Conservation (phyloP, 208 protist genomes). For the Trypanosoma congolense region DNA sequence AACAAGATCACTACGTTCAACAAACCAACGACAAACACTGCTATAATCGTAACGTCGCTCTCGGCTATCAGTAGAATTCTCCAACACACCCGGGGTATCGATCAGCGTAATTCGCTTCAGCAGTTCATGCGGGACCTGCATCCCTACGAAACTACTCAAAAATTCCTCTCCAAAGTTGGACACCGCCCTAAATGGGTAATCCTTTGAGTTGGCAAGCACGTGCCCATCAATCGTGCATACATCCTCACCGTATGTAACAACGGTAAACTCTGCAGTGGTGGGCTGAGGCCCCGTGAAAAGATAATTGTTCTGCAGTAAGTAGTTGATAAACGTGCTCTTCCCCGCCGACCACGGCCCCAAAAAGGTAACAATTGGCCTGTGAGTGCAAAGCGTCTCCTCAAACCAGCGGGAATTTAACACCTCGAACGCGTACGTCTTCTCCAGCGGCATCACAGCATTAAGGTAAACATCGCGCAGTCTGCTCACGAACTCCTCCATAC, state of each 20-base stretch:
- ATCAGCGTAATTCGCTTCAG: conserved; percentile 77
- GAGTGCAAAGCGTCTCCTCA: conserved; percentile 56
- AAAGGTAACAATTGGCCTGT: conserved; percentile 60
- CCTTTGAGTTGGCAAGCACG: conserved; percentile 70
- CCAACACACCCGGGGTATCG: conserved; percentile 74
- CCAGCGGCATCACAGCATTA: conserved; percentile 51
- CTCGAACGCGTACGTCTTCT: conserved; percentile 69
- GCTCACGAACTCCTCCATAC: conserved; percentile 30
- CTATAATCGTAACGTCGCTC: conserved; percentile 67
- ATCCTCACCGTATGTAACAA: conserved; percentile 64
- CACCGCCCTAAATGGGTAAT: conserved; percentile 88
- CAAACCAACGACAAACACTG: conserved; percentile 71
- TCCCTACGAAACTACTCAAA: conserved; percentile 80
- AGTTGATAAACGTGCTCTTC: conserved; percentile 82
- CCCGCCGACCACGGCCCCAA: conserved; percentile 78
- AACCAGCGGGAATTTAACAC: conserved; percentile 53
- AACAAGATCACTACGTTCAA: conserved; percentile 69
- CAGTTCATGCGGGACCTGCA: conserved; percentile 72
- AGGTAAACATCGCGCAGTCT: conserved; percentile 54
- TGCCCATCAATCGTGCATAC: conserved; percentile 72
- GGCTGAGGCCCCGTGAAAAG: conserved; percentile 75
- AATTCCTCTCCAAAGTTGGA: conserved; percentile 83
- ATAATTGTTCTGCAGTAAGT: conserved; percentile 66
- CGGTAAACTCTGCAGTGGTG: conserved; percentile 75
- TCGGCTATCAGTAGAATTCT: conserved; percentile 53